Evolutionary conservation across 768 basidiomycete species (phyloP).

Genomic region (Suillus subaureus): DNA sequence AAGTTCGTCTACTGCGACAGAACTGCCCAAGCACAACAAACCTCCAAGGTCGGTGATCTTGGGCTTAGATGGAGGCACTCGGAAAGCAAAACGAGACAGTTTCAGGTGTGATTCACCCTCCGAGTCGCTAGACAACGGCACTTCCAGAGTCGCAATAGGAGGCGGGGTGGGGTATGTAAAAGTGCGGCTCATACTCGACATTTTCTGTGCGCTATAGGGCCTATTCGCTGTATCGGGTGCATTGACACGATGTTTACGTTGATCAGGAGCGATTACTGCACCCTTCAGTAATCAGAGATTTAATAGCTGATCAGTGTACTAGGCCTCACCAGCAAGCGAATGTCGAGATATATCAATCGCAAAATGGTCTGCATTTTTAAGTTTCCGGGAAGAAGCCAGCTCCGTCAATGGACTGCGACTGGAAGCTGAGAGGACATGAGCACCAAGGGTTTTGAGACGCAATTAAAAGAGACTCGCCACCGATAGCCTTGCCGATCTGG

Average conservation of each 20-base stretch:
- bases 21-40: not conserved
- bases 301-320: not conserved
- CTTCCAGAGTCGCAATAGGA: conserved; percentile 16
- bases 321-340: not conserved
- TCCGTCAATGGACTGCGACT: not conserved
- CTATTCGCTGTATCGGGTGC: not conserved
- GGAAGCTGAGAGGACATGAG: not conserved
- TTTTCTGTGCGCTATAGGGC: not conserved
- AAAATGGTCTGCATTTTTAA: not conserved
- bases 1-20: not conserved
- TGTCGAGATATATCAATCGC: not conserved
- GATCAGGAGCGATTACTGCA: not conserved
- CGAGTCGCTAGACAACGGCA: conserved; percentile 15
- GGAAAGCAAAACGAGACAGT: conserved; percentile 46
- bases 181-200: not conserved
- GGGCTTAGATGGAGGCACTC: not conserved
- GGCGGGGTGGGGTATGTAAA: conserved; percentile 14
- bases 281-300: not conserved
- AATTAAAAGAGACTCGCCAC: not conserved
- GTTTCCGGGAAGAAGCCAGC: not conserved
- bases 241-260: not conserved
- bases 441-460: not conserved
- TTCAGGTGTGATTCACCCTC: conserved; percentile 29
- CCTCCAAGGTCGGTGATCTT: not conserved
- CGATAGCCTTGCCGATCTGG: not conserved